Percentiles rank a stretch among this genome's conserved stretches.
Conservation (phyloP, 2,329 filamentous ascomycete genomes). For the Aspergillus awamori region DNA sequence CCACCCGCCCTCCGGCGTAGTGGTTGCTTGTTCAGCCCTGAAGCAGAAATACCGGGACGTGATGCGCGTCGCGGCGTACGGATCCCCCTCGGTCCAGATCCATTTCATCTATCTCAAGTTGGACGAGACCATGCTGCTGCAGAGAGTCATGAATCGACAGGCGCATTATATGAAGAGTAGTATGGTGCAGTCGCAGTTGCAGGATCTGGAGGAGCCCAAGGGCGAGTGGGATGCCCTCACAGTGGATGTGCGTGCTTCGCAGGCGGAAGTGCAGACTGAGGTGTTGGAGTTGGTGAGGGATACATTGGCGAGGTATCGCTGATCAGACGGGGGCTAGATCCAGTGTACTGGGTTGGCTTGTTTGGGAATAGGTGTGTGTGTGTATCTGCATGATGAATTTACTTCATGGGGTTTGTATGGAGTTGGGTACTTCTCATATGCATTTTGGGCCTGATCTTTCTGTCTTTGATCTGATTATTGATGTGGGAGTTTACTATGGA, state of each 20-base stretch:
- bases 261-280: conserved; percentile 60
- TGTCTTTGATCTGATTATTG: too few species aligned
- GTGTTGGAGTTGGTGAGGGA: conserved; percentile 61
- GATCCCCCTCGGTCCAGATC: conserved; percentile 70
- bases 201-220: conserved; percentile 82
- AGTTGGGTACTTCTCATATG: too few species aligned
- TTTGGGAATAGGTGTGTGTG: too few species aligned
- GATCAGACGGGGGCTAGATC: neutral
- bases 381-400: neutral
- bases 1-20: conserved; percentile 69
- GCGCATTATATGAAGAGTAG: conserved; percentile 93
- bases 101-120: conserved; percentile 94
- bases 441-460: too few species aligned
- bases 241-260: conserved; percentile 63
- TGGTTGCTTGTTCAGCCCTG: conserved; percentile 92
- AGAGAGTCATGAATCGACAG: conserved; percentile 73
- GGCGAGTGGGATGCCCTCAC: conserved; percentile 71
- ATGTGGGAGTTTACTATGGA: too few species aligned
- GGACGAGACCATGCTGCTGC: conserved; percentile 71
- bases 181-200: conserved; percentile 94
- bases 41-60: conserved; percentile 98
- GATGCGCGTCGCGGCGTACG: conserved; percentile 78
- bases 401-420: neutral
- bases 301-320: conserved; percentile 54
- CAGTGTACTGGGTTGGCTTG: too few species aligned